Conservation (phyloP, 176 grass and related monocot species). For the Echinochloa phyllopogon region DNA sequence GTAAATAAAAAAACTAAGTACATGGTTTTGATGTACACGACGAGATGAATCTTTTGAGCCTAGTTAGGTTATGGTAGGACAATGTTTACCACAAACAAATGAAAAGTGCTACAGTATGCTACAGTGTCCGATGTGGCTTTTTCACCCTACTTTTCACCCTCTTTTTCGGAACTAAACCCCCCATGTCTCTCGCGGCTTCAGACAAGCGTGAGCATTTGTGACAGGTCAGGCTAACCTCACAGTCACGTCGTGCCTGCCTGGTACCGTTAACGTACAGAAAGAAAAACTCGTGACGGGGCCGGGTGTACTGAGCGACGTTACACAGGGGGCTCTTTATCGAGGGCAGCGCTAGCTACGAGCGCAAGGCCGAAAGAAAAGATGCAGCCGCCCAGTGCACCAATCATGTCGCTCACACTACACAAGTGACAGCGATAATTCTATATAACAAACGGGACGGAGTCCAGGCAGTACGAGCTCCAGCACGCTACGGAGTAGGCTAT, state of each 20-base stretch:
- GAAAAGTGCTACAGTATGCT: no score
- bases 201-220: neutral
- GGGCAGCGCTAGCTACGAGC: slow-evolving; percentile 18
- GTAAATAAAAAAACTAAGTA: no score
- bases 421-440: slow-evolving; percentile 41
- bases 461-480: no score
- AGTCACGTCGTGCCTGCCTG: slow-evolving; percentile 12
- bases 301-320: neutral
- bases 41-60: no score
- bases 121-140: no score
- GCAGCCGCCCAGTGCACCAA: slow-evolving; percentile 11
- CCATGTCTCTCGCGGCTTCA: neutral
- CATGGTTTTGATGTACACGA: no score
- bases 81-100: no score
- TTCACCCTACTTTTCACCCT: no score
- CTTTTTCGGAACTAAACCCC: no score
- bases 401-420: slow-evolving; percentile 29
- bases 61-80: no score
- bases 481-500: no score
- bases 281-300: neutral
- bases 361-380: slow-evolving; percentile 38
- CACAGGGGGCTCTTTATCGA: slow-evolving; percentile 23
- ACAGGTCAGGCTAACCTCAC: neutral
- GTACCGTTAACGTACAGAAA: neutral
- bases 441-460: no score